phyloP scores from a whole-genome alignment of 768 basidiomycete species.

The Lactarius quietus region DNA sequence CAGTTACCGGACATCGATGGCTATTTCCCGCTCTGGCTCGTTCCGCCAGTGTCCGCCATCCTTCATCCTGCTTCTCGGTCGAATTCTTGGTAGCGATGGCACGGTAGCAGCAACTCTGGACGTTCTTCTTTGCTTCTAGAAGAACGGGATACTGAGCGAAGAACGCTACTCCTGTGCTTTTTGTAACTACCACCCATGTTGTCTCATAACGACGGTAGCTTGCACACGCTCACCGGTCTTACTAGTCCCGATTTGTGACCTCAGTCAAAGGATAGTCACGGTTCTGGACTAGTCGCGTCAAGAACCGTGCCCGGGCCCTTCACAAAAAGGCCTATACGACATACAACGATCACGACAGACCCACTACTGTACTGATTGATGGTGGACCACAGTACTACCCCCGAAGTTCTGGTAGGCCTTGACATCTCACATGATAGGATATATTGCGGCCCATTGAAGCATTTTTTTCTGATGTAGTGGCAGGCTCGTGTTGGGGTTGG shows the following conservation, averaged over 20 bases:
- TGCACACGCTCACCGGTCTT: not conserved
- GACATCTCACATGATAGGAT: not conserved
- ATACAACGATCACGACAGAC: not conserved
- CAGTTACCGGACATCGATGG: not conserved
- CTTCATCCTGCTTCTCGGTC: not conserved
- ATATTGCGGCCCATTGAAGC: not conserved
- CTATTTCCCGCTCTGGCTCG: not conserved
- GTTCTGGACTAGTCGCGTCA: not conserved
- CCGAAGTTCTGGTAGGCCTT: not conserved
- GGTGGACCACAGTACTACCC: not conserved
- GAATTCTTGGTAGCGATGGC: not conserved
- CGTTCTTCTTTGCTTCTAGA: not conserved
- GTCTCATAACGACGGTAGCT: not conserved
- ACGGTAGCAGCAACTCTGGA: not conserved
- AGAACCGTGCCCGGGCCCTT: not conserved
- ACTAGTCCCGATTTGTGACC: not conserved
- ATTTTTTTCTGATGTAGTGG: not conserved
- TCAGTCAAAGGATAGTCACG: not conserved
- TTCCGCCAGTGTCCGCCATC: not conserved
- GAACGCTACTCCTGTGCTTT: too few species aligned
- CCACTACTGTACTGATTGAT: not conserved
- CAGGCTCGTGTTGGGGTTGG: not conserved
- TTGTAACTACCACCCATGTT: too few species aligned
- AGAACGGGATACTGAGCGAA: not conserved
- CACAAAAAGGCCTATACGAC: not conserved